Evolutionary conservation across 2,329 filamentous ascomycete species (phyloP).

Genomic region (Calonectria pteridis): DNA sequence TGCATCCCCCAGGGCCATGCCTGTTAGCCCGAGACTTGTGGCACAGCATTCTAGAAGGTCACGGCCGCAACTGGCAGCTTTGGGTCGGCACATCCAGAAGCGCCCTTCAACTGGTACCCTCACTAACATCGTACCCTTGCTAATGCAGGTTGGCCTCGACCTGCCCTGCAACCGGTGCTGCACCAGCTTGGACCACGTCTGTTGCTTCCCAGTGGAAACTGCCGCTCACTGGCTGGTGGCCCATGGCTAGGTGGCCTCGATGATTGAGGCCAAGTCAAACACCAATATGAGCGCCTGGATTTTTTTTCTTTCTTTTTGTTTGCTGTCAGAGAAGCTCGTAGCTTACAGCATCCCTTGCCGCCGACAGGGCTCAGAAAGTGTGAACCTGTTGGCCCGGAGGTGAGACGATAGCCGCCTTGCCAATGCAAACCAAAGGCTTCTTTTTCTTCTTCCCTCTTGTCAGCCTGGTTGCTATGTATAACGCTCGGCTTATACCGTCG

Average conservation of each 20-base stretch:
- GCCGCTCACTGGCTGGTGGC: constrained; percentile 5
- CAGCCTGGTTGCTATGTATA: constrained; percentile 17
- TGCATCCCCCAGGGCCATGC: background rate
- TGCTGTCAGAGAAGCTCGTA: constrained; percentile 14
- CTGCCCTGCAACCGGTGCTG: constrained; percentile 26
- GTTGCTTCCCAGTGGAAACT: constrained; percentile 37
- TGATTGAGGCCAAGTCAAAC: constrained; percentile 22
- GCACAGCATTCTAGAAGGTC: constrained; percentile 10
- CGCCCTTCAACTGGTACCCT: background rate
- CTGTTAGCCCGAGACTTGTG: constrained; percentile 18
- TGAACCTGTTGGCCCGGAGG: constrained; percentile 9
- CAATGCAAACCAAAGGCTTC: constrained; percentile 12
- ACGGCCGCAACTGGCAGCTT: background rate
- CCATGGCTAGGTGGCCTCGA: constrained; percentile 30
- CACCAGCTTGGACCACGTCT: constrained; percentile 40
- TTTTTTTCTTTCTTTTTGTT: no score
- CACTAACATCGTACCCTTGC: constrained; percentile 9
- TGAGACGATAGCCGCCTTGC: constrained; percentile 19
- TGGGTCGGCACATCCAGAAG: constrained; percentile 11
- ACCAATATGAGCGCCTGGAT: constrained; percentile 36
- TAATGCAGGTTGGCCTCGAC: constrained; percentile 10
- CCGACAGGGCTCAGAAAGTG: constrained; percentile 13
- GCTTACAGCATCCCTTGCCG: constrained; percentile 26
- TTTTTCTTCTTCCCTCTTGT: background rate
- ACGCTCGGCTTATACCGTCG: constrained; percentile 14